Percentiles rank a stretch among this genome's conserved stretches.
Conservation (phyloP, 768 basidiomycete species). For the Termitomyces sp. region DNA sequence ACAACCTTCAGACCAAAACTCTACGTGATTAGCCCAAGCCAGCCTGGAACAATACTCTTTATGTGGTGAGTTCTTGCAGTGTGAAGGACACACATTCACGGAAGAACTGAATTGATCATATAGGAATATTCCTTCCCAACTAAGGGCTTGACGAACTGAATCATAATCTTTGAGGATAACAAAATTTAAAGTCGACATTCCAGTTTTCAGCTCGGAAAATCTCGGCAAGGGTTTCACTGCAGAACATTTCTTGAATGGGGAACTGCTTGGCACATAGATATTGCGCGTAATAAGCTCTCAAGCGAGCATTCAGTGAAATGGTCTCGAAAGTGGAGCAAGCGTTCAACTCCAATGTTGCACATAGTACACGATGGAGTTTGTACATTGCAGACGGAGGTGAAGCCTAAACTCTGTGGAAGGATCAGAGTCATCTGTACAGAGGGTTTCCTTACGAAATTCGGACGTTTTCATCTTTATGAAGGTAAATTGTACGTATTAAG, state of each 20-base stretch:
- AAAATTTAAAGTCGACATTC: too few relatives aligned
- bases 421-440: neutral
- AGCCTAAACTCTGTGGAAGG: neutral
- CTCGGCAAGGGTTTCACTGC: neutral
- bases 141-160: neutral
- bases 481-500: too few relatives aligned
- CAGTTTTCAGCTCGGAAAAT: neutral
- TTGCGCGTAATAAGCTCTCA: neutral
- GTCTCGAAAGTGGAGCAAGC: neutral
- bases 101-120: neutral
- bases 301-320: too few relatives aligned
- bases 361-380: neutral
- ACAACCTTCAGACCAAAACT: neutral
- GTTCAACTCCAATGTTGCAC: too few relatives aligned
- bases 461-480: neutral
- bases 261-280: neutral
- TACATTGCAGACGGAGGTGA: neutral
- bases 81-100: neutral
- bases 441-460: neutral
- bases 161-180: neutral
- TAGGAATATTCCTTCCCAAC: neutral
- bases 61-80: neutral
- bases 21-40: too few relatives aligned
- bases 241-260: neutral
- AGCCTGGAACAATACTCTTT: neutral